Evolutionary conservation across 345 rosid species (phyloP).

Genomic region (Syzygium aqueum): DNA sequence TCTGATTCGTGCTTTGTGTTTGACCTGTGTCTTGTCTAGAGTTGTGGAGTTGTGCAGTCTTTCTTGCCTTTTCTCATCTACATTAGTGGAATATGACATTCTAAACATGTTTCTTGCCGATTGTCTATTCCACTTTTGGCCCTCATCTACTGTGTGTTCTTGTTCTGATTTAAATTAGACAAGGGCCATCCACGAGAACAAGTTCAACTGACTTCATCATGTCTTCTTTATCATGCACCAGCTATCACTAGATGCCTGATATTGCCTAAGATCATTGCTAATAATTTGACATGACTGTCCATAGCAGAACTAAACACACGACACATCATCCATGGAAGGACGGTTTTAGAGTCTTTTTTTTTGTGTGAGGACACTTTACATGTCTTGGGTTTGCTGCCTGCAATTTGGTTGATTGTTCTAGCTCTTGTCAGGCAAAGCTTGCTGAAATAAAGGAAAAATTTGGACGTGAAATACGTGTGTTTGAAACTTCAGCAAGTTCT

Average conservation of each 20-base stretch:
- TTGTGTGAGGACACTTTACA: neutral
- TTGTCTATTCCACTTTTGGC: neutral
- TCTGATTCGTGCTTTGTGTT: neutral
- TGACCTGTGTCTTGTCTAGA: neutral
- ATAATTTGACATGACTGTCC: neutral
- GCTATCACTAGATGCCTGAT: neutral
- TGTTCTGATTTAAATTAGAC: neutral
- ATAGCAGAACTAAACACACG: neutral
- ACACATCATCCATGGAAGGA: neutral
- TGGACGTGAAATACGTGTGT: conserved; percentile 71
- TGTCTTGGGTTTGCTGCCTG: neutral
- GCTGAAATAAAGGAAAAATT: conserved; percentile 53
- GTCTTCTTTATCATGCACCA: neutral
- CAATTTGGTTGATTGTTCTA: neutral
- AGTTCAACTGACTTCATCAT: neutral
- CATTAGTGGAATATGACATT: neutral
- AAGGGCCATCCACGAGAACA: neutral
- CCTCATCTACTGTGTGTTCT: neutral
- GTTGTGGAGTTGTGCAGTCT: neutral
- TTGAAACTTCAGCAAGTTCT: conserved; percentile 46
- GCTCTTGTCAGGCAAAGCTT: conserved; percentile 44
- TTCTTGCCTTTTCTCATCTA: neutral
- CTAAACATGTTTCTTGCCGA: neutral
- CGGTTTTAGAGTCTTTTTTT: neutral
- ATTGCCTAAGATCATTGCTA: neutral